phyloP scores from a whole-genome alignment of 805 yeast genomes.

The Ogataea philodendri region DNA sequence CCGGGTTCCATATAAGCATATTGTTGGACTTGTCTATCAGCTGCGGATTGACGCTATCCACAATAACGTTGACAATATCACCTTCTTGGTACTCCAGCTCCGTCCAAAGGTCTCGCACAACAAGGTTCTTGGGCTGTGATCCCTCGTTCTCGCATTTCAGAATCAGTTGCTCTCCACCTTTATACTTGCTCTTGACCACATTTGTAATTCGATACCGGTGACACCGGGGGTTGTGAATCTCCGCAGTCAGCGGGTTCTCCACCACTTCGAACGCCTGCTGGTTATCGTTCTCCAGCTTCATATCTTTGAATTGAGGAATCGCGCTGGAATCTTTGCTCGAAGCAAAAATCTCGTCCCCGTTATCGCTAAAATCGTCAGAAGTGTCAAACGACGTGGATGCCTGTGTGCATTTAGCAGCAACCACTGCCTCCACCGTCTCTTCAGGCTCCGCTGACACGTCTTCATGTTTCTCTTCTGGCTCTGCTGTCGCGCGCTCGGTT shows the following conservation, averaged over 20 bases:
- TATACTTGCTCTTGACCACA: constrained; percentile 35
- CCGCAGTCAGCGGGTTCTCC: constrained; percentile 37
- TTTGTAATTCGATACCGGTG: constrained; percentile 45
- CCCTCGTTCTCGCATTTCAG: constrained; percentile 47
- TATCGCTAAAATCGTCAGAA: constrained; percentile 29
- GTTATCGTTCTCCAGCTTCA: constrained; percentile 20
- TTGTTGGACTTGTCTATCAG: constrained; percentile 56
- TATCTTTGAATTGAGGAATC: constrained; percentile 18
- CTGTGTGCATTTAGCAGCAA: too few relatives aligned
- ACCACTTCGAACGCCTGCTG: constrained; percentile 15
- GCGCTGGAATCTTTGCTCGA: background rate
- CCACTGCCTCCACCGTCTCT: too few relatives aligned
- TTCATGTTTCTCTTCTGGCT: constrained; percentile 1
- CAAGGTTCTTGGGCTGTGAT: constrained; percentile 37
- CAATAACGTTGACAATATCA: constrained; percentile 64
- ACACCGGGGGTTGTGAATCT: constrained; percentile 47
- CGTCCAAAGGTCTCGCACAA: constrained; percentile 63
- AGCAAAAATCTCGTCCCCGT: constrained; percentile 26
- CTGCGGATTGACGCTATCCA: constrained; percentile 37
- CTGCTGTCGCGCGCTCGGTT: background rate
- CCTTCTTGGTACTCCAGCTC: constrained; percentile 45
- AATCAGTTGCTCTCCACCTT: constrained; percentile 47
- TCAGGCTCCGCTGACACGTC: too few relatives aligned
- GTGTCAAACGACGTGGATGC: constrained; percentile 8
- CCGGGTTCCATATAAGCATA: constrained; percentile 82